Evolutionary conservation across 768 basidiomycete genomes (phyloP).

Genomic region (Suillus subalutaceus): DNA sequence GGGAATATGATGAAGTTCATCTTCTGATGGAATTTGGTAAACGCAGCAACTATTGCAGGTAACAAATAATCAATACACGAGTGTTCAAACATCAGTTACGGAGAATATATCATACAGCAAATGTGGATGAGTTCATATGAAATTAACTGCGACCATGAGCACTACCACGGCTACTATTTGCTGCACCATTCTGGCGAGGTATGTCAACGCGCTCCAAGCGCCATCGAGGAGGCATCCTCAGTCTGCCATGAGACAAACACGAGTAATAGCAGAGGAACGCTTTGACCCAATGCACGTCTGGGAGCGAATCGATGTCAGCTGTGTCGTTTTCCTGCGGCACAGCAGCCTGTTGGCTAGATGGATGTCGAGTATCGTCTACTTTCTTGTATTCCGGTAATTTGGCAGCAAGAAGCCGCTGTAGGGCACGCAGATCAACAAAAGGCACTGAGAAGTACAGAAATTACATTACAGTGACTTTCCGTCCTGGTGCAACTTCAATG

Average conservation of each 20-base stretch:
- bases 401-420: not conserved
- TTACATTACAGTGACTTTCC: not conserved
- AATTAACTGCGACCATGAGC: not conserved
- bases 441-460: not conserved
- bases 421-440: not conserved
- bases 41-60: not conserved
- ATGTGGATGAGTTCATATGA: not conserved
- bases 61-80: not conserved
- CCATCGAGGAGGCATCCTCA: conserved; percentile 1
- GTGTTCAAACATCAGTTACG: not conserved
- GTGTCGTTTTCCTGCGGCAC: not conserved
- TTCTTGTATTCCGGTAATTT: not conserved
- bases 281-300: not conserved
- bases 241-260: not conserved
- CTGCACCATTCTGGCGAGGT: not conserved
- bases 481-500: not conserved
- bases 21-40: too few species aligned
- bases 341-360: not conserved
- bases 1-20: not conserved
- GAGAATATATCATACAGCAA: not conserved
- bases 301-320: not conserved
- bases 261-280: not conserved
- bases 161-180: not conserved
- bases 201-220: not conserved
- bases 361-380: not conserved